phyloP scores from a whole-genome alignment of 192 early-diverging fungal species.

The Haplosporangium gracile region DNA sequence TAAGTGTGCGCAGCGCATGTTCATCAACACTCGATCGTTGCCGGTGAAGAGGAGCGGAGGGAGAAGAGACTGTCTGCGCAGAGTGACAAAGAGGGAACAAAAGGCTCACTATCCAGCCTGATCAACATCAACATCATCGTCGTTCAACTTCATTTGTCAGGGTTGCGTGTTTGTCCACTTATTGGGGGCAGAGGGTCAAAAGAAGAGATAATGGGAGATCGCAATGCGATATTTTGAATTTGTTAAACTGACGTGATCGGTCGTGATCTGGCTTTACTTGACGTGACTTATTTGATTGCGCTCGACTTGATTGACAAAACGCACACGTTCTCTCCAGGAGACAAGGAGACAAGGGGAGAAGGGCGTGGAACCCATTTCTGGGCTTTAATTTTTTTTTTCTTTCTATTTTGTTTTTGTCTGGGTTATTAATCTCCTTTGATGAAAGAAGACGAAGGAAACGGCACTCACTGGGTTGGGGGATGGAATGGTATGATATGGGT shows the following conservation, averaged over 20 bases:
- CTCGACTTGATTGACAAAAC: too few relatives aligned
- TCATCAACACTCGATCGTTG: too few relatives aligned
- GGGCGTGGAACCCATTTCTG: background rate
- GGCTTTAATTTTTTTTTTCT: constrained; percentile 9
- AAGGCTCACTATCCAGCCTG: background rate
- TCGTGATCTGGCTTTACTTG: constrained; percentile 32
- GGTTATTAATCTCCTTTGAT: background rate
- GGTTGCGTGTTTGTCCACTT: background rate
- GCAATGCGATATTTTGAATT: background rate
- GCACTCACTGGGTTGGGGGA: background rate
- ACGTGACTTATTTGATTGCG: background rate
- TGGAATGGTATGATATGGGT: background rate
- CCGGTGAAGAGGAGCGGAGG: too few relatives aligned
- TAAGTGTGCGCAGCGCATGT: too few relatives aligned
- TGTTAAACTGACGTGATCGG: constrained; percentile 45
- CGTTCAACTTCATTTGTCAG: background rate
- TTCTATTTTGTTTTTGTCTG: background rate
- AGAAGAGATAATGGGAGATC: background rate
- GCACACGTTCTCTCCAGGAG: background rate
- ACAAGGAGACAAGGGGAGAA: background rate
- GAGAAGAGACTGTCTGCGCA: too few relatives aligned
- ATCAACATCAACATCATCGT: background rate
- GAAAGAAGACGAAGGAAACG: too few relatives aligned
- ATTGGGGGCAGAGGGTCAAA: background rate
- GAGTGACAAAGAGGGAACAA: background rate